Base-by-base conservation (phyloP, 164 flowering plant species). In the Vitis riparia region DNA sequence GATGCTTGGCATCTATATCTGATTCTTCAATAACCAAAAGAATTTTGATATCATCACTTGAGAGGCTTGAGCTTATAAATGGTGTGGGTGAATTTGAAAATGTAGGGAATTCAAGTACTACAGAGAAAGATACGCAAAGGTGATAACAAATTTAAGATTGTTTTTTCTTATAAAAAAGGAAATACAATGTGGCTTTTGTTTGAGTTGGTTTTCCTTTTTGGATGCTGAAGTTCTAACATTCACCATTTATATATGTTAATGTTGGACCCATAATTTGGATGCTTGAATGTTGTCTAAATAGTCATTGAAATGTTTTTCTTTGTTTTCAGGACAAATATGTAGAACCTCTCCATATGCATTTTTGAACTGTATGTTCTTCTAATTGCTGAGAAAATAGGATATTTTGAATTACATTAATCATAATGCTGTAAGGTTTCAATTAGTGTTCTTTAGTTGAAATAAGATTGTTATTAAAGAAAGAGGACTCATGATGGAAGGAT, bases 1-100 rank as follows among this genome's bases (percentile, higher is more conserved):
- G 87, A 57, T 88, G 93, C 83, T 69, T 95, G 84, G 90, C 91
- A 66, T 89, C 91, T 62, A 76, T 91, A 8, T 69, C 87, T 63
- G 91, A 88, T 76, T 77, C 96, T 66, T 81, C 90, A 27, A 64
- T 78, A 14, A 83, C 86, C 15, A 86, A 85, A 77, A 76, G 70
- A n/a, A 72, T 91, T 59, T 80, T 92, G 63, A 47, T 80, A 68
- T 80, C 86, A 48, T 79, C 80, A 32, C 77, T 89, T 51, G 73
- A 83, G 77, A 91, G 76, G 76, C 79, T 74, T 66, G 65, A 82
- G 70, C 63, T 81, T 3, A 60, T 62, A 50, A 67, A 74, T 75
- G 73, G 55, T 12, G 55, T 66, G 10, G 65, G 69, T 67, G 84
- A 81, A 66, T 67, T 69, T 73, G 84, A 74, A 67, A 74, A 76